Conservation (phyloP, 768 basidiomycete genomes). For the Coprinopsis marcescibilis region DNA sequence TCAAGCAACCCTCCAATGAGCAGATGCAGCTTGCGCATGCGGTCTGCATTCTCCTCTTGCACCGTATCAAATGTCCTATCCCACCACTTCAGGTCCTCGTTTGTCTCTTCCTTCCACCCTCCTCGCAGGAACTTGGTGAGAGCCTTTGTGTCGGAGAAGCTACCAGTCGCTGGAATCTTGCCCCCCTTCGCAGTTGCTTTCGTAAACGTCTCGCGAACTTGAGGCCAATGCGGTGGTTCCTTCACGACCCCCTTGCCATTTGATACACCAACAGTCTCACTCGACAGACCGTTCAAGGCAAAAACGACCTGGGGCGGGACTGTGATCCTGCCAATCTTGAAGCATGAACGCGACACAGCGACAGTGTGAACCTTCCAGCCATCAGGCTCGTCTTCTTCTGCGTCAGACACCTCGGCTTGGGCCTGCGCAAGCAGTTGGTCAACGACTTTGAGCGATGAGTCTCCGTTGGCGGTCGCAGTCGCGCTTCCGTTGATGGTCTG, state of each 20-base stretch:
- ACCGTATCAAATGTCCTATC: conserved; percentile 48
- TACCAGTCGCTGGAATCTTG: background rate
- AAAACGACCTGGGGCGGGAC: conserved; percentile 62
- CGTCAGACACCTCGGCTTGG: background rate
- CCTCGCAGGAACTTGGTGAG: conserved; percentile 46
- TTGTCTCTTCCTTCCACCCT: conserved; percentile 55
- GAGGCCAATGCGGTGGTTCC: conserved; percentile 44
- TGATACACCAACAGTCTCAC: background rate
- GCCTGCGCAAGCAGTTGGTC: background rate
- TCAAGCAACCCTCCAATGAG: too few relatives aligned
- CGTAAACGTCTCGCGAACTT: conserved; percentile 33
- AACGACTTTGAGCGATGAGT: background rate
- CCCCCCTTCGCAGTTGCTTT: conserved; percentile 14
- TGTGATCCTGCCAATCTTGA: conserved; percentile 62
- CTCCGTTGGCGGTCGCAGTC: background rate
- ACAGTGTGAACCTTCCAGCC: conserved; percentile 59
- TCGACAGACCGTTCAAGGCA: conserved; percentile 52
- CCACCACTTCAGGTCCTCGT: conserved; percentile 56
- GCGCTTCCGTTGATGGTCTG: background rate
- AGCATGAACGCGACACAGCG: conserved; percentile 57
- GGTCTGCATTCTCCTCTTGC: conserved; percentile 30
- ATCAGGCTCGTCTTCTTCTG: conserved; percentile 40
- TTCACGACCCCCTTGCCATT: background rate
- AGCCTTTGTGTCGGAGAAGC: conserved; percentile 24
- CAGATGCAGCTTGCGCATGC: background rate